Evolutionary conservation across 345 rosid genomes (phyloP).

Genomic region (Sisymbrium altissimum): DNA sequence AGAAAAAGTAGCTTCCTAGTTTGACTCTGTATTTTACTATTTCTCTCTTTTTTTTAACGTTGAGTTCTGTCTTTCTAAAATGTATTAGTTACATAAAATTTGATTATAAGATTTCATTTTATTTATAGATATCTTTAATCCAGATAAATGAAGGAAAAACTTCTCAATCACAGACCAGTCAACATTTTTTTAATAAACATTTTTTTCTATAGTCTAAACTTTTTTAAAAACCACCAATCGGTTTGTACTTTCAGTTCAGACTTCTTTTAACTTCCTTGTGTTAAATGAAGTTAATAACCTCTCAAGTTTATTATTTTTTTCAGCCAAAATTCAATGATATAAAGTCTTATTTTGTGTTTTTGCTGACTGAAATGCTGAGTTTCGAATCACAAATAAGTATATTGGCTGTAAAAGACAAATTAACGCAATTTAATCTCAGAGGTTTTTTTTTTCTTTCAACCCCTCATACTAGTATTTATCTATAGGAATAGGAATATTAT

Average conservation of each 20-base stretch:
- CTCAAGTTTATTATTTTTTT: not conserved
- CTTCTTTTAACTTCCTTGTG: not conserved
- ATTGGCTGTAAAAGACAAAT: no score
- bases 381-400: not conserved
- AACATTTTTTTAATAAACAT: no score
- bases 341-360: not conserved
- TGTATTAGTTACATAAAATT: not conserved
- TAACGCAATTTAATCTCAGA: no score
- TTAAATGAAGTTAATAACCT: not conserved
- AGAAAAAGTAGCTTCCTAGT: conserved; percentile 19
- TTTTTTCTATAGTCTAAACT: not conserved
- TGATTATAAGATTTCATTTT: not conserved
- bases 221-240: not conserved
- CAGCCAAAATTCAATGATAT: not conserved
- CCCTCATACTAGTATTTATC: not conserved
- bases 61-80: not conserved
- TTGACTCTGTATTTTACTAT: conserved; percentile 21
- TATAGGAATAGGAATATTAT: not conserved
- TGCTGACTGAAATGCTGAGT: not conserved
- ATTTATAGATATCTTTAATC: not conserved
- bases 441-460: not conserved
- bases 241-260: not conserved
- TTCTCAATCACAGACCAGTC: not conserved
- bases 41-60: not conserved
- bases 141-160: not conserved